These are phyloP conservation scores for Odontarrhena argentea DNA, from an alignment of 345 rosid species.

Conservation along the genomic window DNA sequence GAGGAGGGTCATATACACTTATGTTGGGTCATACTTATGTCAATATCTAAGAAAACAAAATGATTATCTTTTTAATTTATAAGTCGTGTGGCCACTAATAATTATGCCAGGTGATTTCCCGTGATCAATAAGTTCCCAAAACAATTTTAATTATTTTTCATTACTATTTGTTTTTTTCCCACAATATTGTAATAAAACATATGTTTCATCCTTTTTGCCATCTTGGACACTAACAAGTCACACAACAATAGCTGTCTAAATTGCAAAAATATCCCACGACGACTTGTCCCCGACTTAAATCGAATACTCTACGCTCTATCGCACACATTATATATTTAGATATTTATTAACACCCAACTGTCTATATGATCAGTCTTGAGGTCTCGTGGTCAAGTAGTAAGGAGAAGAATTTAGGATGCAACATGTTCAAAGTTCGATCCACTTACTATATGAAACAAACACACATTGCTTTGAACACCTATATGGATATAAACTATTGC, in stretches of 20 bases:
- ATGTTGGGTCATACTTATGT: conserved; percentile 26
- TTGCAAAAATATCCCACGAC: not conserved
- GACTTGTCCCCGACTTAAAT: not conserved
- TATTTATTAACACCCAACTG: too few species aligned
- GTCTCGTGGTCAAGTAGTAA: too few species aligned
- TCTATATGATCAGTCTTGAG: too few species aligned
- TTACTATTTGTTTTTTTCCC: not conserved
- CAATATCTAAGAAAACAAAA: conserved; percentile 31
- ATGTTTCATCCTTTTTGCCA: not conserved
- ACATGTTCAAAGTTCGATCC: too few species aligned
- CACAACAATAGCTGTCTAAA: conserved; percentile 34
- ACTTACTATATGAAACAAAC: too few species aligned
- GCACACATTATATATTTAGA: too few species aligned
- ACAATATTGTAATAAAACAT: not conserved
- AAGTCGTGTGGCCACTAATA: conserved; percentile 39
- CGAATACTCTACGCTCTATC: too few species aligned
- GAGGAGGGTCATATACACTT: conserved; percentile 34
- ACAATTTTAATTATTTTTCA: not conserved
- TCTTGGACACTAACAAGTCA: not conserved
- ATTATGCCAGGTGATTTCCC: conserved; percentile 37
- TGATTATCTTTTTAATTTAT: conserved; percentile 27
- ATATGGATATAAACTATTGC: too few species aligned
- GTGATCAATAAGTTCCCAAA: conserved; percentile 24
- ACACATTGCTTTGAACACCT: too few species aligned
- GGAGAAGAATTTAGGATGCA: too few species aligned